phyloP scores from a whole-genome alignment of 495 filamentous ascomycete genomes.

The Podospora pseudoanserina region DNA sequence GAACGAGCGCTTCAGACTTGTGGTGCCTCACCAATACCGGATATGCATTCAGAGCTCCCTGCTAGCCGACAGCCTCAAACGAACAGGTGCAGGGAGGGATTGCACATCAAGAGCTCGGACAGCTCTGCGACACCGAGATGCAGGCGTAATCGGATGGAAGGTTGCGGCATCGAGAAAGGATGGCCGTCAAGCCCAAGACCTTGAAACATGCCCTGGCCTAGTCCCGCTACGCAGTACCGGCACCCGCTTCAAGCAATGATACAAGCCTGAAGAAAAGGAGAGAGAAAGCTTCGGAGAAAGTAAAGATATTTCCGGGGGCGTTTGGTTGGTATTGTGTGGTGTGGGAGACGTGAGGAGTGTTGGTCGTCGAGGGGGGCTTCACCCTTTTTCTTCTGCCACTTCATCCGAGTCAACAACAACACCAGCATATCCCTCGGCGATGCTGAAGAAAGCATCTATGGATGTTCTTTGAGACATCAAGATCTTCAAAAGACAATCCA shows the following conservation, averaged over 20 bases:
- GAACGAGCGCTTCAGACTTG: neutral
- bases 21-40: neutral
- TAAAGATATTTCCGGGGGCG: neutral
- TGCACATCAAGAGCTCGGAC: neutral
- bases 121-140: neutral
- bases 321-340: neutral
- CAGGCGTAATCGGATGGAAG: neutral
- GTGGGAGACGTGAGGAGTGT: neutral
- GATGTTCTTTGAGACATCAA: neutral
- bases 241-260: neutral
- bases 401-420: neutral
- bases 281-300: neutral
- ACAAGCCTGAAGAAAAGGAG: neutral
- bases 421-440: neutral
- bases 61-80: constrained; percentile 8
- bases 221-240: neutral
- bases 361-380: neutral
- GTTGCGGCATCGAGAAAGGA: neutral
- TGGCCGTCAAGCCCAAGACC: neutral
- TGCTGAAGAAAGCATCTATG: neutral
- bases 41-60: neutral
- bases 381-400: neutral
- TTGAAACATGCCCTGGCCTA: neutral
- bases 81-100: neutral
- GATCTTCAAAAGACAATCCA: constrained; percentile 8